Evolutionary conservation across 2,329 filamentous ascomycete genomes (phyloP), one percentile per base, ranked within the genome.

Genomic region (Beauveria medogensis): DNA sequence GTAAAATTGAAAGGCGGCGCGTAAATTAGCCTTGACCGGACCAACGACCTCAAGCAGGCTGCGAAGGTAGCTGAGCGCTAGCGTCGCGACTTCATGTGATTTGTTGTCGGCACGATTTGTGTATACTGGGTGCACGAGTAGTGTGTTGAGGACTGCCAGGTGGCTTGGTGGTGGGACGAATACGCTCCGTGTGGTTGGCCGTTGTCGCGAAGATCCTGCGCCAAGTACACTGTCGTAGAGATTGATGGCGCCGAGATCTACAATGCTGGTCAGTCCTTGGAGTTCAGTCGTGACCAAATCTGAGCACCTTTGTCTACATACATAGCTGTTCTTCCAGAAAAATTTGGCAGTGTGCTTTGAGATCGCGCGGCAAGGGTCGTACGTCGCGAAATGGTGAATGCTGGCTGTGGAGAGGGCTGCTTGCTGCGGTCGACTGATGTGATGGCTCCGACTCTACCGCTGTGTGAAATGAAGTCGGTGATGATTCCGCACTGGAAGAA

Each of bases 101-200:
- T 75, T 68, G 9, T 84, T 82, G 30, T 81, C 79, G 3, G 88
- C 82, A 55, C 90, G 85, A 3, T 87, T 94, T 1, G 92, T 97
- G 65, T 89, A 84, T 26, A 78, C 76, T 0, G 93, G 93, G 68
- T 96, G 91, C 16, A 94, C 82, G n/a, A 87, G 74, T n/a, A 97
- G 78, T 2, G 91, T 94, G 48, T 82, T 85, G n/a, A 92, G 81
- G 9, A 97, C 78, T 8, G 90, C 87, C 26, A 97, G 78, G 65
- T 93, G 87, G 61, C 84, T 82, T 0, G 88, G 80, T 2, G 89
- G 84, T 1, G 93, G 90, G 20, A 91, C 74, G 62, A 82, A 82
- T 12, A 83, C 82, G 1, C 84, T 77, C 37, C 74, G 75, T 12
- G 63, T 52, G 51, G 59, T 62, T 4, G 64, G 60, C 5, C 63